Base-by-base conservation (phyloP, 1,139 yeast species). In the Debaryomycetaceae sp. region DNA sequence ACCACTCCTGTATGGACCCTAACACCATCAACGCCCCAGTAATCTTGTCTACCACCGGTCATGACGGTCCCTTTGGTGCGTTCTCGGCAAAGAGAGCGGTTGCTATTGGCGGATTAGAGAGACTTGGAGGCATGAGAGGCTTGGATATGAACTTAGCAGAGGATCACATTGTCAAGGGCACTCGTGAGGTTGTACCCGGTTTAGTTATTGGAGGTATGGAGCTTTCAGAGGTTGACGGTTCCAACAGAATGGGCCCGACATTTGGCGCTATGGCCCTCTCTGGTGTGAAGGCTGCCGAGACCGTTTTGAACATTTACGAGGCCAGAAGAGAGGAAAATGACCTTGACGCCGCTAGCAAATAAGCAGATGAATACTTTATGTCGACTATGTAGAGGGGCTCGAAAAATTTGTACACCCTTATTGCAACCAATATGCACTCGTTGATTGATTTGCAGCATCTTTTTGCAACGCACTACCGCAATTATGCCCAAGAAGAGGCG, bases 61-160 rank as follows among this genome's bases (percentile, higher is more conserved):
- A 82, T 48, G 91, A 82, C 52, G 91, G 91, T 45, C 88, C 88
- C 33, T 79, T 81, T 58, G 91, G 91, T 37, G 89, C 89, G n/a
- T 81, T 80, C 58, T 72, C 78, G 37, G 88, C 83, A 18, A 65
- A 65, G 47, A 54, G 71, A 46, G 34, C 38, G 16, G 56, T 71
- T 34, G 61, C 58, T 19, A 49, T 62, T 26, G 61, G 66, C 28
- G 71, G 59, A 58, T 15, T 57, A 65, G 41, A 65, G 17, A 19
- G 73, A 50, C 60, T 78, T 36, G 81, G 78, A 34, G 84, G 82
- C 35, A 82, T 82, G 91, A 75, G 82, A 50, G 86, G 88, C 42
- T 67, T 82, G 28, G 89, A 82, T 53, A 82, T 82, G 88, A 78
- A 79, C 64, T 62, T 66, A 41, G 85, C 88, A 19, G 91, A 82